Conservation (phyloP, 2,329 filamentous ascomycete genomes). For the Botrytis paeoniae region DNA sequence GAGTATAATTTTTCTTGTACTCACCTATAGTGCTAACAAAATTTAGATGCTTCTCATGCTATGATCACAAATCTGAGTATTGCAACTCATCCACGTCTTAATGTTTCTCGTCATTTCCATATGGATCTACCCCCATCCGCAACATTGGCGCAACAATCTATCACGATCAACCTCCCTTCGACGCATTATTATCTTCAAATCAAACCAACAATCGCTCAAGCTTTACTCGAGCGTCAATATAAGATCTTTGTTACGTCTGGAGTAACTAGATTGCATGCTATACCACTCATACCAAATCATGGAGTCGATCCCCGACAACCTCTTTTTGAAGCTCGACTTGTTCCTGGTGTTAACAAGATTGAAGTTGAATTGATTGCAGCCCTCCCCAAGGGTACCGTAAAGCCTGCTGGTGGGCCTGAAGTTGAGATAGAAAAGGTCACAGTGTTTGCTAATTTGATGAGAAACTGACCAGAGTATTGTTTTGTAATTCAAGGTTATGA, state of each 20-base stretch:
- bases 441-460: constrained; percentile 69
- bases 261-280: constrained; percentile 52
- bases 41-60: constrained; percentile 55
- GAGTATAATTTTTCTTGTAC: constrained; percentile 29
- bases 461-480: constrained; percentile 27
- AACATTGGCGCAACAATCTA: constrained; percentile 65
- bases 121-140: constrained; percentile 64
- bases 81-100: constrained; percentile 64
- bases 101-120: constrained; percentile 58
- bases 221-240: constrained; percentile 66
- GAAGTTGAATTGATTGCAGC: constrained; percentile 76
- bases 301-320: constrained; percentile 55
- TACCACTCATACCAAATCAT: constrained; percentile 52
- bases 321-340: constrained; percentile 72
- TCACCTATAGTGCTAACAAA: constrained; percentile 28
- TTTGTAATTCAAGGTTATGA: neutral
- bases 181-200: constrained; percentile 71
- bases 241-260: constrained; percentile 74
- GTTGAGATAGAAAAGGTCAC: constrained; percentile 77
- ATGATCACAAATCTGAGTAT: constrained; percentile 66
- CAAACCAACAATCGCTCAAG: constrained; percentile 60
- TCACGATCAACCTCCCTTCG: constrained; percentile 66
- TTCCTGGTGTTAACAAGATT: constrained; percentile 71
- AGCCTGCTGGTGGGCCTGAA: constrained; percentile 55
- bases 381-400: constrained; percentile 56